Conservation (phyloP, 164 flowering plant genomes). For the Kingdonia uniflora region DNA sequence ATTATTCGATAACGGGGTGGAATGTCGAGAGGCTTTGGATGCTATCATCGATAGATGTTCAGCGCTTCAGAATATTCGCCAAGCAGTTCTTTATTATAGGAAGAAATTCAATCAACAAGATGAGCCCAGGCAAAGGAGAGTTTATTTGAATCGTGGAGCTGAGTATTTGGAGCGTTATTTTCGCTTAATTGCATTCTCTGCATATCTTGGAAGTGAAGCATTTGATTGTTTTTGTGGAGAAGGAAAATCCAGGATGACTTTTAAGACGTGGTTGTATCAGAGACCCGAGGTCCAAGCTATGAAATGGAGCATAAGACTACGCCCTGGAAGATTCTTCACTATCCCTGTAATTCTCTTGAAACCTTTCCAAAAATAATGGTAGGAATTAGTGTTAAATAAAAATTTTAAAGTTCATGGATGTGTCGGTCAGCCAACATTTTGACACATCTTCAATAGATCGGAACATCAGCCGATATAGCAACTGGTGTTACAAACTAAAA, state of each 20-base stretch:
- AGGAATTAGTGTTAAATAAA: too few species aligned
- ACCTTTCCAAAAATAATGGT: too few species aligned
- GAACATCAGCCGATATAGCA: too few species aligned
- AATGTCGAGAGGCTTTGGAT: constrained; percentile 81
- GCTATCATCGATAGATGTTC: constrained; percentile 91
- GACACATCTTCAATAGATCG: too few species aligned
- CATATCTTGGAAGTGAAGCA: constrained; percentile 92
- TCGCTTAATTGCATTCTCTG: constrained; percentile 89
- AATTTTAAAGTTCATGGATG: too few species aligned
- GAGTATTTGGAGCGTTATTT: constrained; percentile 94
- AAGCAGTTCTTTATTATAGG: constrained; percentile 83
- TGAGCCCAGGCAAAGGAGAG: constrained; percentile 81
- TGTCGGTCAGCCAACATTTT: too few species aligned
- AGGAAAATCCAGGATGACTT: constrained; percentile 64
- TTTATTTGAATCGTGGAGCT: constrained; percentile 91
- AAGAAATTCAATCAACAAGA: constrained; percentile 85
- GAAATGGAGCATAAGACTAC: constrained; percentile 92
- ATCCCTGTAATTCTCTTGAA: constrained; percentile 54
- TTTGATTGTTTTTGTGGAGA: constrained; percentile 92
- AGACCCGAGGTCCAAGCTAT: constrained; percentile 94
- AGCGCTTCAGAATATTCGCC: constrained; percentile 86
- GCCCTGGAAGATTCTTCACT: constrained; percentile 86
- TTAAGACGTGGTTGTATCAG: constrained; percentile 82
- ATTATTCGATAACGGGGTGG: constrained; percentile 82
- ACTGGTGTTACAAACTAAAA: not conserved